phyloP scores from a whole-genome alignment of 2,329 filamentous ascomycete species.

The Metarhizium rileyi region DNA sequence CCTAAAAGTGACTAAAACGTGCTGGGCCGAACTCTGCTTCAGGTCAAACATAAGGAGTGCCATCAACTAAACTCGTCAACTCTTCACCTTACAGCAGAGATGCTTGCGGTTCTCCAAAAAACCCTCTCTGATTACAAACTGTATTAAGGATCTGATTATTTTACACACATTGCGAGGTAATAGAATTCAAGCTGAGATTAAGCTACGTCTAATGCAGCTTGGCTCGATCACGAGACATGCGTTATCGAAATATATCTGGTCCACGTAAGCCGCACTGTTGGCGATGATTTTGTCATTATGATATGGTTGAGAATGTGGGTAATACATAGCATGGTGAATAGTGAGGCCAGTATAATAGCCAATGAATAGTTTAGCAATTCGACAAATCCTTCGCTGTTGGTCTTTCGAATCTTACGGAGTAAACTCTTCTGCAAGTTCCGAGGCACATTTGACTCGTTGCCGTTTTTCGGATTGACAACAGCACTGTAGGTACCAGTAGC shows the following conservation, averaged over 20 bases:
- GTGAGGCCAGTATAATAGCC: neutral
- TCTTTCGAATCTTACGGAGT: neutral
- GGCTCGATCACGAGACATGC: too few relatives aligned
- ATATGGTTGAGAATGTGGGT: neutral
- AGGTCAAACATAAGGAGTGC: too few relatives aligned
- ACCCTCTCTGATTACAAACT: too few relatives aligned
- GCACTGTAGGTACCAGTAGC: neutral
- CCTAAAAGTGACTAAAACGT: too few relatives aligned
- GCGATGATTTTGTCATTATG: neutral
- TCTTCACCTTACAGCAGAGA: too few relatives aligned
- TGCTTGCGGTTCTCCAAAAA: too few relatives aligned
- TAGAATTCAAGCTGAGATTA: too few relatives aligned
- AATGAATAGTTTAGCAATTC: neutral
- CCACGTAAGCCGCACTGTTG: neutral
- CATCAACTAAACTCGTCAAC: too few relatives aligned
- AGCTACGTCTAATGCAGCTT: too few relatives aligned
- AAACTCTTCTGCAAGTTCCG: neutral
- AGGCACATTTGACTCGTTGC: neutral
- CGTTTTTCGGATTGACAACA: neutral
- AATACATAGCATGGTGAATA: neutral
- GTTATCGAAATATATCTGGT: conserved; percentile 4
- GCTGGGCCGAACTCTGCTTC: too few relatives aligned
- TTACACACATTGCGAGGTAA: too few relatives aligned
- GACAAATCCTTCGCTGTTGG: neutral
- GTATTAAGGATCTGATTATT: too few relatives aligned